phyloP scores from a whole-genome alignment of 2,329 filamentous ascomycete species.

The Neonectria faginata region DNA sequence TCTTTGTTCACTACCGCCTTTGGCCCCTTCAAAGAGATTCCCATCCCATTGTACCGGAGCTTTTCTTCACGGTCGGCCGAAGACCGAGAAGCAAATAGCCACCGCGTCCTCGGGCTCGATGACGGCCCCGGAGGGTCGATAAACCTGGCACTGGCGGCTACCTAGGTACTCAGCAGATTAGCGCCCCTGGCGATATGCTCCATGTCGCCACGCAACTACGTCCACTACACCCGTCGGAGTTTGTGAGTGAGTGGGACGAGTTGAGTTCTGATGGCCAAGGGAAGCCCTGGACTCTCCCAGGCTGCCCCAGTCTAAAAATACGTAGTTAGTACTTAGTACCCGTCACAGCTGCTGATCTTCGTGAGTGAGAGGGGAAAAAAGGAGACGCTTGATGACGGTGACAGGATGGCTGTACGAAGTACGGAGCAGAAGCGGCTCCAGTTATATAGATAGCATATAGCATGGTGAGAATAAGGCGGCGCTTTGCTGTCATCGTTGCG shows the following conservation, averaged over 20 bases:
- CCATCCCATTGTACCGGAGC: neutral
- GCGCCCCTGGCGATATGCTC: slow-evolving; percentile 30
- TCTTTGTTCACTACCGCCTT: neutral
- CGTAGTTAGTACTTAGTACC: slow-evolving; percentile 13
- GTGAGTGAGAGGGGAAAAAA: slow-evolving; percentile 22
- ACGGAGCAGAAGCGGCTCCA: slow-evolving; percentile 22
- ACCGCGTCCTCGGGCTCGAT: slow-evolving; percentile 11
- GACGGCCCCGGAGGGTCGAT: slow-evolving; percentile 15
- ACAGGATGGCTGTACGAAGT: slow-evolving; percentile 25
- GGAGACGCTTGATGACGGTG: slow-evolving; percentile 27
- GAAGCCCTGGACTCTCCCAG: slow-evolving; percentile 28
- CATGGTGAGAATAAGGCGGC: slow-evolving; percentile 10
- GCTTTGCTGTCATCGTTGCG: slow-evolving; percentile 25
- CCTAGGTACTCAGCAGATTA: slow-evolving; percentile 20
- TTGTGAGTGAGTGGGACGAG: slow-evolving; percentile 28
- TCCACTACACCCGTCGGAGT: slow-evolving; percentile 23
- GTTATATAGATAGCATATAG: neutral
- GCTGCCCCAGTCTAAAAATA: slow-evolving; percentile 45
- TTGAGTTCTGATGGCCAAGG: slow-evolving; percentile 37
- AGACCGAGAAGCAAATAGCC: slow-evolving; percentile 9
- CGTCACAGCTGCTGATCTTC: slow-evolving; percentile 28
- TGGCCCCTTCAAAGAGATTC: neutral
- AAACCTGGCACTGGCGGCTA: slow-evolving; percentile 33
- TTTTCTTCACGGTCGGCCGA: slow-evolving; percentile 15
- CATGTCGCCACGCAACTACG: slow-evolving; percentile 39